A percentile compares a stretch with the other conserved stretches of the same genome.
Conservation (phyloP, 2,329 filamentous ascomycete genomes). For the Setomelanomma holmii region DNA sequence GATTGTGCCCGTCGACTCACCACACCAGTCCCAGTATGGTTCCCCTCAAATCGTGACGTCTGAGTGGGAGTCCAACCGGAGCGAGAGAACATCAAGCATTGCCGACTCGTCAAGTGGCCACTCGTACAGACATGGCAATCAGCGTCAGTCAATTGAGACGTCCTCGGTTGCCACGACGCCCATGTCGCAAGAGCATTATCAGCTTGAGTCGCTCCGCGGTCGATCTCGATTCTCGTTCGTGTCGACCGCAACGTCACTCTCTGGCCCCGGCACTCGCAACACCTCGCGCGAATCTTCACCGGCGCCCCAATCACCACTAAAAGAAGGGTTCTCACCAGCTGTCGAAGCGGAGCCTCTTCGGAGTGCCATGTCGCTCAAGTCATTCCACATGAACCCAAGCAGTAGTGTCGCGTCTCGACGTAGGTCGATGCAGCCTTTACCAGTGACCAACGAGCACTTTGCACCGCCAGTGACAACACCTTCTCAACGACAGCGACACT, state of each 20-base stretch:
- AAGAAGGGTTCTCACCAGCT: slow-evolving; percentile 29
- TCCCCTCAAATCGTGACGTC: slow-evolving; percentile 40
- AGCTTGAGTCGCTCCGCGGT: slow-evolving; percentile 48
- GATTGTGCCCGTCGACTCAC: slow-evolving; percentile 45
- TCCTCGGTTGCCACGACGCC: slow-evolving; percentile 45
- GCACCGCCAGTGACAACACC: slow-evolving; percentile 25
- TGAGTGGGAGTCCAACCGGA: slow-evolving; percentile 40
- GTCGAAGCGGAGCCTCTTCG: slow-evolving; percentile 39
- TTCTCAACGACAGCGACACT: slow-evolving; percentile 36
- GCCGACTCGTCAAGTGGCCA: slow-evolving; percentile 40
- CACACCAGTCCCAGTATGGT: slow-evolving; percentile 36
- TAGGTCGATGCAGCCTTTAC: slow-evolving; percentile 49
- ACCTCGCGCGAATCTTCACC: slow-evolving; percentile 48
- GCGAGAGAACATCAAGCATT: slow-evolving; percentile 35
- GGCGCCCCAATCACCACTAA: slow-evolving; percentile 42
- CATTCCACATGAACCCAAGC: slow-evolving; percentile 48
- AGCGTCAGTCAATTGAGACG: slow-evolving; percentile 44
- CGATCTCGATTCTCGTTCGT: slow-evolving; percentile 47
- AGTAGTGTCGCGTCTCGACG: slow-evolving; percentile 37
- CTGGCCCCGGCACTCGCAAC: slow-evolving; percentile 39
- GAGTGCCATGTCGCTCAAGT: slow-evolving; percentile 45
- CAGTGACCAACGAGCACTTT: slow-evolving; percentile 44
- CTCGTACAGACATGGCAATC: slow-evolving; percentile 33
- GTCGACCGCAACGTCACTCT: slow-evolving; percentile 45
- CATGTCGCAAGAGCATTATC: slow-evolving; percentile 43